Base-by-base conservation (phyloP, 305 asterid species). In the Fraxinus sp. region DNA sequence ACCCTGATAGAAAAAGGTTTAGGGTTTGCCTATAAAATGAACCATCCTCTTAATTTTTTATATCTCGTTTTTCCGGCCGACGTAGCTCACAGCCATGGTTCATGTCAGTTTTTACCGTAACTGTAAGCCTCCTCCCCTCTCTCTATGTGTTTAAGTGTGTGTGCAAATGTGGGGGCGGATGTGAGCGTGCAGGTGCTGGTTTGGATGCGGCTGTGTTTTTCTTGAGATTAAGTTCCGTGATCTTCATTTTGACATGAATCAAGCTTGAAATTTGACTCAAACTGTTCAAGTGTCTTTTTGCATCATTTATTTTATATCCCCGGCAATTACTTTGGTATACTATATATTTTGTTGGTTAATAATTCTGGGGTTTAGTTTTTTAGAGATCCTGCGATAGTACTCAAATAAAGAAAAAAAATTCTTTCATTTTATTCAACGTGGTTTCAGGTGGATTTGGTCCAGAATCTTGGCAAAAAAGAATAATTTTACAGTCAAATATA, bases 51-150 rank as follows among this genome's bases (percentile, higher is more conserved):
- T 36, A 55, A 7, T 6, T 16, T 75, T 1, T 0, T 0, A 30
- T 7, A 22, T 57, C 39, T 57, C 35, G 28, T 70, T 28, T 14
- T 4, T n/a, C 73, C 83, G n/a, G 85, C 86, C 84, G 84, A 55
- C 86, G 72, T 71, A 82, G 70, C 62, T 77, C 33, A 26, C 18
- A 14, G 73, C 79, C 4, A 87, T 87, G 87, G 89, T 87, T 41
- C 89, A 87, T 86, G 89, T 87, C 80, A 80, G 80, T 75, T 82
- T 84, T 20, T 87, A 87, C 62, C 87, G 87, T 62, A 87, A 87
- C 85, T 87, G 87, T 87, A 87, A 84, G 87, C 57, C 83, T 18
- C 3, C n/a, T 20, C 18, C 20, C 1, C 35, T 77, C 80, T 82
- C 66, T 24, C 33, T 43, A 0, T 46, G 13, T 43, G 10, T 20